Conservation (phyloP, 805 yeast genomes). For the Hanseniaspora pseudoguilliermondii region DNA sequence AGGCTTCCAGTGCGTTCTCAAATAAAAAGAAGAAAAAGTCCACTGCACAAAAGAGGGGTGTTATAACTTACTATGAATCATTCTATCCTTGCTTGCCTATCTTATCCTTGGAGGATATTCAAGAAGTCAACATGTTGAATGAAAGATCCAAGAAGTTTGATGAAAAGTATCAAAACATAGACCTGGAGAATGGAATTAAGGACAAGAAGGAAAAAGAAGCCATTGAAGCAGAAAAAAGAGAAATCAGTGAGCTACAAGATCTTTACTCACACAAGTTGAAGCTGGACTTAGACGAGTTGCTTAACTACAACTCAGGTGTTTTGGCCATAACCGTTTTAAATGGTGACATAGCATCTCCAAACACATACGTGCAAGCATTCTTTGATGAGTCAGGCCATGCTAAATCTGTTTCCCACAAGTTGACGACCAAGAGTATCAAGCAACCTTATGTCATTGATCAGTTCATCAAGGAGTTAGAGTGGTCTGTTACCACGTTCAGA, state of each 20-base stretch:
- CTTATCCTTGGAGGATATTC: slow-evolving; percentile 59
- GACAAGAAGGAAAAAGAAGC: slow-evolving; percentile 22
- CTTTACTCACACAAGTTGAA: slow-evolving; percentile 34
- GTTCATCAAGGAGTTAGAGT: slow-evolving; percentile 63
- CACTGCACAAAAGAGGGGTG: slow-evolving; percentile 35
- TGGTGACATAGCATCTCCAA: slow-evolving; percentile 42
- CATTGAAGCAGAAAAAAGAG: slow-evolving; percentile 23
- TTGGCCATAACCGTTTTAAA: slow-evolving; percentile 53
- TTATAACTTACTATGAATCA: slow-evolving; percentile 55
- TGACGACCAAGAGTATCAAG: slow-evolving; percentile 27
- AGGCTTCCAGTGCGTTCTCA: slow-evolving; percentile 41
- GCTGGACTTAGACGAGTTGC: slow-evolving; percentile 45
- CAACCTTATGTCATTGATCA: slow-evolving; percentile 54
- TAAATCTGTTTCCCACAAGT: slow-evolving; percentile 43
- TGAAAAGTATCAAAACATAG: slow-evolving; percentile 23
- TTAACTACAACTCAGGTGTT: slow-evolving; percentile 59
- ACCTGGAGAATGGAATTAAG: slow-evolving; percentile 24
- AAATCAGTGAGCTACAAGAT: slow-evolving; percentile 29
- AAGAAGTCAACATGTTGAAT: slow-evolving; percentile 38
- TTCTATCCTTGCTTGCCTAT: slow-evolving; percentile 78
- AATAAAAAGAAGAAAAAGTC: slow-evolving; percentile 19
- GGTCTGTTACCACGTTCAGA: slow-evolving; percentile 54
- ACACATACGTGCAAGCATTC: slow-evolving; percentile 57
- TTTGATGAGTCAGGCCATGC: slow-evolving; percentile 66
- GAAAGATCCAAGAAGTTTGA: slow-evolving; percentile 30